Evolutionary conservation across 2,329 filamentous ascomycete species (phyloP).

Genomic region (Penicillium verrucosum): DNA sequence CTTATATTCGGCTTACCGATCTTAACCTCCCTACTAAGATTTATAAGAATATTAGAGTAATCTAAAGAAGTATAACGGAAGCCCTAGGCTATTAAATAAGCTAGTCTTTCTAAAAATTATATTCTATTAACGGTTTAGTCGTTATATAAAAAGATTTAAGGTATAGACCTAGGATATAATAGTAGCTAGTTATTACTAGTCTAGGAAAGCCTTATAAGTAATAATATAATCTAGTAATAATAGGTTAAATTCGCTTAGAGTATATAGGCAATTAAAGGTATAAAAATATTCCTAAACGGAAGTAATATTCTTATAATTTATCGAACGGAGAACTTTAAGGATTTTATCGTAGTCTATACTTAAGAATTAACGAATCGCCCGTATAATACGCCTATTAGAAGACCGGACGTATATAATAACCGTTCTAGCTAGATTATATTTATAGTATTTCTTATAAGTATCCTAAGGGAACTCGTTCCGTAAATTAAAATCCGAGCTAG

Average conservation of each 20-base stretch:
- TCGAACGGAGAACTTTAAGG: conserved; percentile 2
- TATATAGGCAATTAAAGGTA: conserved; percentile 7
- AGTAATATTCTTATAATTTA: conserved; percentile 13
- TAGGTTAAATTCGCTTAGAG: conserved; percentile 12
- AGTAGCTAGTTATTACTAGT: conserved; percentile 17
- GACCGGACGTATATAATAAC: conserved; percentile 12
- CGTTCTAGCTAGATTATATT: conserved; percentile 18
- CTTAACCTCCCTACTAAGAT: conserved; percentile 20
- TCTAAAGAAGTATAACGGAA: conserved; percentile 20
- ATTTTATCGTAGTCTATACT: conserved; percentile 4
- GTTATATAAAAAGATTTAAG: no score
- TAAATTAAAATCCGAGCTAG: no score
- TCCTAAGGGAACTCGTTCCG: conserved; percentile 7
- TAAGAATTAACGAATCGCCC: neutral
- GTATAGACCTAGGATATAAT: conserved; percentile 19
- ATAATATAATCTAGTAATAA: conserved; percentile 19
- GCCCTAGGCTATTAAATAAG: neutral
- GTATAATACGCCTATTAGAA: conserved; percentile 1
- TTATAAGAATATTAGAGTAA: conserved; percentile 26
- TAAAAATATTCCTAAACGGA: conserved; percentile 5
- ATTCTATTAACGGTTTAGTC: neutral
- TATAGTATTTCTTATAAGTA: conserved; percentile 21
- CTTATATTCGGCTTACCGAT: conserved; percentile 17
- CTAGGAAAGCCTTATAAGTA: conserved; percentile 13
- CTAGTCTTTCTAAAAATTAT: neutral